phyloP scores from a whole-genome alignment of 768 basidiomycete genomes.

The Pisolithus sp. region DNA sequence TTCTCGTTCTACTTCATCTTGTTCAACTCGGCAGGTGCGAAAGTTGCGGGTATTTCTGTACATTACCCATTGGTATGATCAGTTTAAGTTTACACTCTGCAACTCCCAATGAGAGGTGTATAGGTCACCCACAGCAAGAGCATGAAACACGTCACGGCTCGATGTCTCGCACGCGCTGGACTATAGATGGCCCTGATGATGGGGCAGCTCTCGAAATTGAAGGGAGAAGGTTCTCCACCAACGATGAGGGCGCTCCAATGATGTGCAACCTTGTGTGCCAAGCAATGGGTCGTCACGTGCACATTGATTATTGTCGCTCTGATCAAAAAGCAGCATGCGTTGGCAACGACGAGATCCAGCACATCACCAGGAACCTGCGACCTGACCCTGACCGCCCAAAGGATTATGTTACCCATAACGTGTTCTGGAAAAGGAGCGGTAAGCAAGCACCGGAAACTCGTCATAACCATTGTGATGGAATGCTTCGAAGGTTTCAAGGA shows the following conservation, averaged over 20 bases:
- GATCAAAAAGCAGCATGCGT: conserved; percentile 29
- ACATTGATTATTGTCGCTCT: conserved; percentile 50
- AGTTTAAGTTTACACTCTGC: too few relatives aligned
- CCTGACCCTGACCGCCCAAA: conserved; percentile 44
- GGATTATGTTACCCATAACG: conserved; percentile 48
- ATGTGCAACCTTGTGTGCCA: conserved; percentile 52
- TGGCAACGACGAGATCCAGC: conserved; percentile 37
- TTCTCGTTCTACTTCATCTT: conserved; percentile 2
- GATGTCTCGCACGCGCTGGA: conserved; percentile 52
- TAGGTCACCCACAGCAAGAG: conserved; percentile 51
- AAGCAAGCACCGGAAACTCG: too few relatives aligned
- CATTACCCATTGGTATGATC: conserved; percentile 41
- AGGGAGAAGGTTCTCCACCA: conserved; percentile 45
- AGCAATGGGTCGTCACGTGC: conserved; percentile 46
- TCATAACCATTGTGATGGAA: not conserved
- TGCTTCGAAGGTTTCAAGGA: conserved; percentile 48
- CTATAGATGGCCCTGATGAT: conserved; percentile 46
- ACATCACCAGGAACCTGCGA: conserved; percentile 32
- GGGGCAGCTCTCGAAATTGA: conserved; percentile 41
- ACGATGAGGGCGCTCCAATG: conserved; percentile 55
- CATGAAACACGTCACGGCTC: conserved; percentile 59
- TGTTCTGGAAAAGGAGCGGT: conserved; percentile 40
- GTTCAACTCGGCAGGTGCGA: conserved; percentile 33
- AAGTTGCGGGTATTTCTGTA: conserved; percentile 54
- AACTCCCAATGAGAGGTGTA: not conserved